These are phyloP conservation scores for Croton setiger DNA, from an alignment of 441 rosid genomes.

Conservation along the genomic window DNA sequence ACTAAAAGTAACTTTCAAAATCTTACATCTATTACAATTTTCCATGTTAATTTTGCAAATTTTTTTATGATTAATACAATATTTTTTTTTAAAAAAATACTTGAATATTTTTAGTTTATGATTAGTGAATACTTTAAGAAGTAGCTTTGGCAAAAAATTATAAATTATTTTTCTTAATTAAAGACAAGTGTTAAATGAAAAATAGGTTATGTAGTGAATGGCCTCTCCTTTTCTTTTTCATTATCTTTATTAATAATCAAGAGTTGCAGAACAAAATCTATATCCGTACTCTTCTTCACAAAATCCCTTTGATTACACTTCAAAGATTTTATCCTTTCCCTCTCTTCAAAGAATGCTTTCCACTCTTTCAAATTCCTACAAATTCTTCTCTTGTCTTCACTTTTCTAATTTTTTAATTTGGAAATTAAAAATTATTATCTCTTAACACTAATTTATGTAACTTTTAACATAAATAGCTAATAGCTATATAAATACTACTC, in stretches of 20 bases:
- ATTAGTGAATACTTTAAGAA: no score
- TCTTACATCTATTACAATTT: no score
- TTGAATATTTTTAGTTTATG: no score
- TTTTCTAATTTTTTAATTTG: not conserved
- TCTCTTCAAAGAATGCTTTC: constrained; percentile 9
- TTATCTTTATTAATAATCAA: not conserved
- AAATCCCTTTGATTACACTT: constrained; percentile 11
- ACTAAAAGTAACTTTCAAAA: no score
- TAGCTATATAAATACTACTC: no score
- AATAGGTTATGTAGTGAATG: not conserved
- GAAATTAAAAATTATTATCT: no score
- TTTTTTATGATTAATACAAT: no score
- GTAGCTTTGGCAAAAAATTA: not conserved
- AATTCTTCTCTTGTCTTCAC: not conserved
- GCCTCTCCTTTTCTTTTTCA: not conserved
- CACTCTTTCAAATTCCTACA: constrained; percentile 7
- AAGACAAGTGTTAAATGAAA: no score
- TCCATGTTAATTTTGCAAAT: no score
- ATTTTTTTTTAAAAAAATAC: no score
- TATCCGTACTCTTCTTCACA: not conserved
- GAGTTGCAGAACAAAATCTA: not conserved
- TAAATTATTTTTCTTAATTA: not conserved
- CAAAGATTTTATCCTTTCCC: not conserved
- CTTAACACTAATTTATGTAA: no score
- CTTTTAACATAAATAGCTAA: no score